Evolutionary conservation across 805 yeast species (phyloP), one percentile per base, ranked within the genome.

Genomic region (Suhomyces vadensis): DNA sequence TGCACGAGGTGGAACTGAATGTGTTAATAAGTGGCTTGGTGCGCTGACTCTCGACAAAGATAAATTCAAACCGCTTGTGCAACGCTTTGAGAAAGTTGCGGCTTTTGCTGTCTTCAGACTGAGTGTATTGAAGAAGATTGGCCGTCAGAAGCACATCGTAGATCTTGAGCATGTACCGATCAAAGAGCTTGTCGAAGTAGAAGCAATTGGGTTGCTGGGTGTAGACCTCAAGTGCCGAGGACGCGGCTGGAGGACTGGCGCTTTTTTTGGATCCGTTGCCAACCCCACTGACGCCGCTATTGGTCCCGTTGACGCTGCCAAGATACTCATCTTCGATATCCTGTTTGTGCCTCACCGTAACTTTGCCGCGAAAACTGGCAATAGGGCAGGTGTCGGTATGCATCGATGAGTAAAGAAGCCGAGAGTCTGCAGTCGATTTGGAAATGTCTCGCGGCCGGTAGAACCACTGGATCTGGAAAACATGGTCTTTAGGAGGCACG

Each of bases 401-500:
- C 82, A 89, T 79, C 0, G 96, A 86, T 0, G 94, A 94, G 58
- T 74, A 89, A 6, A 92, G 64, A 38, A 87, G 63, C 43, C 99
- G 74, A 7, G 96, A 77, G 63, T 90, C 96, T 2, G 71, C 59
- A 1, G 84, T 65, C 21, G 77, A 74, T 43, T 83, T 79, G 46
- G 85, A 81, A 27, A 91, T 84, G 58, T 90, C 97, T 46, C 91
- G 67, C 1, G 96, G 92, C 39, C 99, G 73, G 58, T 89, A 88
- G 63, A 84, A 85, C 97, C 97, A 91, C 64, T 91, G 91, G 51
- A 92, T 82, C 48, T 82, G 82, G 52, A 88, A 79, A 46, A 65
- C 59, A 60, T 72, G 85, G 40, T 74, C 73, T 22, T 73, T 74
- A 2, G 85, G 83, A 6, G 74, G 73, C 44, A 72, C 75, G 29